phyloP scores from a whole-genome alignment of 148 eudicot genomes.

The Vaccinium darrowii region DNA sequence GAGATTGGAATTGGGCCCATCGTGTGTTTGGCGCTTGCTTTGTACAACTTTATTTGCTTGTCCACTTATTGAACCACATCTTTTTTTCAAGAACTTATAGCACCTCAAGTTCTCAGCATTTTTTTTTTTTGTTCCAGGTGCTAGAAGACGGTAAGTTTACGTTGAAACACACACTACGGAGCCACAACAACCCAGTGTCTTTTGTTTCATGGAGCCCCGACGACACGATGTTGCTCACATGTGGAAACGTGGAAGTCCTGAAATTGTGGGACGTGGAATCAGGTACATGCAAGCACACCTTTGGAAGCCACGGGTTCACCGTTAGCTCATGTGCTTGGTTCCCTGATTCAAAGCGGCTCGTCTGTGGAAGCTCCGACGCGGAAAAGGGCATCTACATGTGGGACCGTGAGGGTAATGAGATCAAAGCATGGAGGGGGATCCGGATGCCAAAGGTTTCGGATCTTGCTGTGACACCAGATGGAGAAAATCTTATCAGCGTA shows the following conservation, averaged over 20 bases:
- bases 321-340: slow-evolving; percentile 98
- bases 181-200: slow-evolving; percentile 83
- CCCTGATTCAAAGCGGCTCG: slow-evolving; percentile 79
- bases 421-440: slow-evolving; percentile 84
- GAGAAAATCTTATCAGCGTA: slow-evolving; percentile 65
- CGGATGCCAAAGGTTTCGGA: slow-evolving; percentile 88
- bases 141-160: slow-evolving; percentile 52
- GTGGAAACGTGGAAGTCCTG: slow-evolving; percentile 81
- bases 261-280: slow-evolving; percentile 91
- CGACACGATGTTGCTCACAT: slow-evolving; percentile 83
- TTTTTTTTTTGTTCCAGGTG: slow-evolving; percentile 43
- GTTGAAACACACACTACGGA: slow-evolving; percentile 51
- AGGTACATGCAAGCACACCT: slow-evolving; percentile 80
- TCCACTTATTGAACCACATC: background rate
- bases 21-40: background rate
- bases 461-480: slow-evolving; percentile 87
- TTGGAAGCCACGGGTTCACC: slow-evolving; percentile 55
- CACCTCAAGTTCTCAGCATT: slow-evolving; percentile 13
- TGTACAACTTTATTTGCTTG: background rate
- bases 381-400: slow-evolving; percentile 88
- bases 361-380: slow-evolving; percentile 84
- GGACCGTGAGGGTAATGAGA: slow-evolving; percentile 84
- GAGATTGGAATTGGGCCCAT: background rate
- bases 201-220: slow-evolving; percentile 96
- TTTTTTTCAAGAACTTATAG: background rate